These are phyloP conservation scores for Penicillium cinerascens DNA, from an alignment of 495 filamentous ascomycete species.

Conservation along the genomic window DNA sequence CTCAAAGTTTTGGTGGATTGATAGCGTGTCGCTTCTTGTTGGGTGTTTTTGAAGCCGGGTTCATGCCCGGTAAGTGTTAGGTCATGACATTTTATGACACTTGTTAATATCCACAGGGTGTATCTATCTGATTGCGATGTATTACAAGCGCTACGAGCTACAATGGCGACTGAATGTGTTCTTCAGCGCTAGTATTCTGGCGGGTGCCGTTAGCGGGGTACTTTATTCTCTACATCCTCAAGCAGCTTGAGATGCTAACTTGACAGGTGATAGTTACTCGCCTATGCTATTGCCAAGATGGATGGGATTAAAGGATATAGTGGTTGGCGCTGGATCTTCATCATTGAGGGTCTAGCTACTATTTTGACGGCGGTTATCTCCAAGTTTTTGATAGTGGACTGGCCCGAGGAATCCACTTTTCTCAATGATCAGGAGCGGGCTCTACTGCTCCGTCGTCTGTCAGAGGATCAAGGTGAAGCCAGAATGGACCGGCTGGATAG, in stretches of 20 bases:
- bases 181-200: conserved; percentile 54
- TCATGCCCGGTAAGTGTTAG: conserved; percentile 47
- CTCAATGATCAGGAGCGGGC: conserved; percentile 44
- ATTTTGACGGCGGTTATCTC: conserved; percentile 41
- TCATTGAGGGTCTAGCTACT: conserved; percentile 59
- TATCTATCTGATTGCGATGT: conserved; percentile 56
- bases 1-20: conserved; percentile 48
- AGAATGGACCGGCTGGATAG: conserved; percentile 50
- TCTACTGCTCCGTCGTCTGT: conserved; percentile 41
- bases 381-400: conserved; percentile 55
- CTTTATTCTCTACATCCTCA: background rate
- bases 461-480: conserved; percentile 37
- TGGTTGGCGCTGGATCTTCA: conserved; percentile 65
- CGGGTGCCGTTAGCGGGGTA: conserved; percentile 59
- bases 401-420: conserved; percentile 51
- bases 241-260: background rate
- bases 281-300: conserved; percentile 56
- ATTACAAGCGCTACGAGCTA: conserved; percentile 60
- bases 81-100: background rate
- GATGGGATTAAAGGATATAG: conserved; percentile 47
- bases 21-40: conserved; percentile 53
- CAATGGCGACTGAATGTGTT: conserved; percentile 57
- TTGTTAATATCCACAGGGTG: conserved; percentile 23
- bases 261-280: conserved; percentile 45
- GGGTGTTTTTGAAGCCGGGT: conserved; percentile 56